These are phyloP conservation scores for Diplodia intermedia DNA, from an alignment of 2,329 filamentous ascomycete species.

Conservation along the genomic window DNA sequence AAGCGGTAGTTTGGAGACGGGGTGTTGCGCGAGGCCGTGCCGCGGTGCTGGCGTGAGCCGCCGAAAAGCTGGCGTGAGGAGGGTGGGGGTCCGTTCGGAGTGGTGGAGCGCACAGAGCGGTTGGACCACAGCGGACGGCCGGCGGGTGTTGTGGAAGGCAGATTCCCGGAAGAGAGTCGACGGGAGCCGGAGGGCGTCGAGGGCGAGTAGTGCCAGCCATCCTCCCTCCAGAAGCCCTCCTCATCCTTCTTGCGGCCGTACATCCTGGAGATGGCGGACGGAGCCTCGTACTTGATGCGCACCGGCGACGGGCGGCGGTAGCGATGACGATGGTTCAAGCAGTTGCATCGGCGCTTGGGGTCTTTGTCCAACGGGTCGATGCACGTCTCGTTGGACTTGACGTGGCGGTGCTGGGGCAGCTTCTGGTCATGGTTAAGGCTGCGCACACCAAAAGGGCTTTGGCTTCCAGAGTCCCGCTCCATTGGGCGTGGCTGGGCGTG, in stretches of 20 bases:
- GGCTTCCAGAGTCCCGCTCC: conserved; percentile 19
- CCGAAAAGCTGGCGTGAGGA: conserved; percentile 57
- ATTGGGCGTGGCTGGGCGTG: conserved; percentile 32
- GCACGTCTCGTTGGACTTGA: conserved; percentile 24
- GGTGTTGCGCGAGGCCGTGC: conserved; percentile 34
- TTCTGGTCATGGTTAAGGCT: conserved; percentile 32
- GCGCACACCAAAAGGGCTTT: conserved; percentile 26
- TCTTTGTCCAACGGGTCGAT: conserved; percentile 31
- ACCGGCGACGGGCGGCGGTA: conserved; percentile 19
- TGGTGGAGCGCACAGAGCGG: conserved; percentile 59
- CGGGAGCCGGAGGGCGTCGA: conserved; percentile 43
- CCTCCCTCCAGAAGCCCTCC: conserved; percentile 14
- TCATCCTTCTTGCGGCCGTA: conserved; percentile 22
- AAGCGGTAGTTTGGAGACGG: conserved; percentile 32
- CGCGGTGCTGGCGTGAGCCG: conserved; percentile 55
- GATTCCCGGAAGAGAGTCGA: conserved; percentile 40
- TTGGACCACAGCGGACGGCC: conserved; percentile 59
- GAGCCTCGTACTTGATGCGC: conserved; percentile 21
- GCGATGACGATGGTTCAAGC: conserved; percentile 31
- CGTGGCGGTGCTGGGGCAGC: conserved; percentile 11
- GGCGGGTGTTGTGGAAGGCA: conserved; percentile 64
- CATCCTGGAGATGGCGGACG: conserved; percentile 27
- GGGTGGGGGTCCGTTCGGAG: conserved; percentile 59
- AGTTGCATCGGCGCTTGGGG: conserved; percentile 33
- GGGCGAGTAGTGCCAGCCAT: conserved; percentile 36